These are phyloP conservation scores for Melaleuca quinquenervia DNA, from an alignment of 345 rosid genomes.

Conservation along the genomic window DNA sequence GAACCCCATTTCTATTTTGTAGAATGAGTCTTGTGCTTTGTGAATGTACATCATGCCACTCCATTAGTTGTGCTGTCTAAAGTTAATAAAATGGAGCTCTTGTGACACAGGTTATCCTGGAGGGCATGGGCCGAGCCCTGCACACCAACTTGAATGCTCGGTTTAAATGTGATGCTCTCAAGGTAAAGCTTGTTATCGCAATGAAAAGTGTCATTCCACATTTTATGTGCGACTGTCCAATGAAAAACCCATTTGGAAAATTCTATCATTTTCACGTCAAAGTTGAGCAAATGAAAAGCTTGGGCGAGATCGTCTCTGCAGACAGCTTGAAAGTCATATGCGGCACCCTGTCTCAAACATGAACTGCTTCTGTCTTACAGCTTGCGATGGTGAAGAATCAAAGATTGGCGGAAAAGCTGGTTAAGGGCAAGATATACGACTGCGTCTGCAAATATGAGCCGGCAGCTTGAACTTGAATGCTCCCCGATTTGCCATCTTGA, in stretches of 20 bases:
- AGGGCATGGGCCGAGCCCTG: conserved; percentile 98
- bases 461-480: neutral
- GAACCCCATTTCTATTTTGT: neutral
- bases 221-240: neutral
- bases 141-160: conserved; percentile 81
- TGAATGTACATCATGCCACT: neutral
- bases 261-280: neutral
- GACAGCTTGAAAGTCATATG: neutral
- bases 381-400: conserved; percentile 99
- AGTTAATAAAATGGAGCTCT: neutral
- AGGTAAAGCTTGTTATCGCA: conserved; percentile 28
- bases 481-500: neutral
- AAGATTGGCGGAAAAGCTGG: conserved; percentile 84
- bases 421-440: conserved; percentile 75
- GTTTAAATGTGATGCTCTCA: conserved; percentile 79
- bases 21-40: neutral
- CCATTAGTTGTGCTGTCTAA: neutral
- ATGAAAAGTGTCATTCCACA: neutral
- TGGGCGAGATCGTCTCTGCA: neutral
- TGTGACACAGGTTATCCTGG: conserved; percentile 62
- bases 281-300: neutral
- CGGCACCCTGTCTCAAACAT: neutral
- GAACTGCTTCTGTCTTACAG: conserved; percentile 24
- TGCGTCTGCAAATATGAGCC: conserved; percentile 91
- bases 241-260: neutral